A percentile compares a stretch with the other conserved stretches of the same genome.
These are phyloP conservation scores for Hygrocybe punicea DNA, from an alignment of 768 basidiomycete genomes.

Conservation along the genomic window DNA sequence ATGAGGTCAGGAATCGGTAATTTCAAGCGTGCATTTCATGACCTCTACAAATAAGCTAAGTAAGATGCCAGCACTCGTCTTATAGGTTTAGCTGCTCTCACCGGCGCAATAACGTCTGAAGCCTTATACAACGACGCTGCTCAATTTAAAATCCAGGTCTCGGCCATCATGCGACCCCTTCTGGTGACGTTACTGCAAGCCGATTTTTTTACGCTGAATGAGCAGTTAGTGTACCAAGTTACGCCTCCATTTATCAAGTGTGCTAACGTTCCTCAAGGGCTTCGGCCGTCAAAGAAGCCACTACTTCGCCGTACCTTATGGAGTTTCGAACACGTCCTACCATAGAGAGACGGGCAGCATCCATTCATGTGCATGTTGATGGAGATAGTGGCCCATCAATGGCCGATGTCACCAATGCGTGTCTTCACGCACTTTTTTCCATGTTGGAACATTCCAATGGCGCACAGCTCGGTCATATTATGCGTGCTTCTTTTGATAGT, in stretches of 20 bases:
- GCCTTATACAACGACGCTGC: slow-evolving; percentile 69
- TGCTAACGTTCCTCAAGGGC: slow-evolving; percentile 40
- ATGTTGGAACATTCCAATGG: slow-evolving; percentile 76
- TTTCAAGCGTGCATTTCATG: slow-evolving; percentile 7
- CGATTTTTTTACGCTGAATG: slow-evolving; percentile 54
- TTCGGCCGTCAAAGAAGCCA: slow-evolving; percentile 59
- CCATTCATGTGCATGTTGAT: slow-evolving; percentile 84
- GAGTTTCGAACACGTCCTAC: slow-evolving; percentile 82
- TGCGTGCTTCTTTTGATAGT: slow-evolving; percentile 69
- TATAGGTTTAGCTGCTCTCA: slow-evolving; percentile 80
- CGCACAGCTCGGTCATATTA: slow-evolving; percentile 64
- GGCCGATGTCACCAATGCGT: slow-evolving; percentile 69
- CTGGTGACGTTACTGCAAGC: slow-evolving; percentile 65
- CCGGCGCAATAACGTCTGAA: slow-evolving; percentile 78
- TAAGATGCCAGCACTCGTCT: slow-evolving; percentile 62
- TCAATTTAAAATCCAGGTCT: slow-evolving; percentile 71
- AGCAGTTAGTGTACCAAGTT: slow-evolving; percentile 52
- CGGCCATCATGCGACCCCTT: slow-evolving; percentile 67
- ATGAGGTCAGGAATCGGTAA: slow-evolving; percentile 73
- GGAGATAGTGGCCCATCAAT: slow-evolving; percentile 81
- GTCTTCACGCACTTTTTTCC: slow-evolving; percentile 66
- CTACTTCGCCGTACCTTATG: slow-evolving; percentile 73
- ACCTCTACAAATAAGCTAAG: no score
- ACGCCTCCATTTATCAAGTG: slow-evolving; percentile 10
- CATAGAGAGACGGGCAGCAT: slow-evolving; percentile 79